These are phyloP conservation scores for Solanum peruvianum DNA, from an alignment of 257 asterid species.

Conservation along the genomic window DNA sequence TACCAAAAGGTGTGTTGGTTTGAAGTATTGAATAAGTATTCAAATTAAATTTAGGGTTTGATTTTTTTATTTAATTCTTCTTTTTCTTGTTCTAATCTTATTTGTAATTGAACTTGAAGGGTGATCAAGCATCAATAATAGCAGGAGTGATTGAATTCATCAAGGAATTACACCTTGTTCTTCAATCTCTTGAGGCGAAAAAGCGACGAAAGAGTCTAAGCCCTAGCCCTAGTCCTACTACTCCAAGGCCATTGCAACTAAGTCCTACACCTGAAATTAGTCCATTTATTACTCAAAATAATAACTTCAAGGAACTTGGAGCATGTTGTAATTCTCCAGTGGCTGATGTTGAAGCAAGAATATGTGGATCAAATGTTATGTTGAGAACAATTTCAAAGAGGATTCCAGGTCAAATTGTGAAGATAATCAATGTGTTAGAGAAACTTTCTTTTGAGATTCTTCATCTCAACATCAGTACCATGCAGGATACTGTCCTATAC, in stretches of 20 bases:
- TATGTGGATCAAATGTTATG: slow-evolving; percentile 66
- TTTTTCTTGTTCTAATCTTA: not conserved
- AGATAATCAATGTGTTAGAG: slow-evolving; percentile 61
- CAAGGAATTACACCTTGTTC: slow-evolving; percentile 82
- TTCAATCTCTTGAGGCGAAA: slow-evolving; percentile 66
- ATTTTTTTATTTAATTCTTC: not conserved
- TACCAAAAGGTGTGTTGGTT: not conserved
- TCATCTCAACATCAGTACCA: slow-evolving; percentile 81
- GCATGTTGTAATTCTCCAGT: slow-evolving; percentile 76
- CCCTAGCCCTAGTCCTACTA: slow-evolving; percentile 43
- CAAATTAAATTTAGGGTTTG: not conserved
- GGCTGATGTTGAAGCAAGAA: slow-evolving; percentile 82
- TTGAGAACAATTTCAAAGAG: slow-evolving; percentile 58
- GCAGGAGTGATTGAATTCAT: slow-evolving; percentile 92
- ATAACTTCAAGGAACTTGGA: slow-evolving; percentile 56
- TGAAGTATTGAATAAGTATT: not conserved
- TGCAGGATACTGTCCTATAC: slow-evolving; percentile 93
- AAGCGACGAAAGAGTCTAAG: slow-evolving; percentile 56
- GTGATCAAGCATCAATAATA: slow-evolving; percentile 94
- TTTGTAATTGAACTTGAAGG: slow-evolving; percentile 19
- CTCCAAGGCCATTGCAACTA: slow-evolving; percentile 35
- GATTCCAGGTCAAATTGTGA: slow-evolving; percentile 60
- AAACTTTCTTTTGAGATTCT: slow-evolving; percentile 61
- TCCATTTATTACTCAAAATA: slow-evolving; percentile 15
- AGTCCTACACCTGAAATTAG: slow-evolving; percentile 34